Conservation (phyloP, 352 stramenopile species). For the Phytopythium montanum region DNA sequence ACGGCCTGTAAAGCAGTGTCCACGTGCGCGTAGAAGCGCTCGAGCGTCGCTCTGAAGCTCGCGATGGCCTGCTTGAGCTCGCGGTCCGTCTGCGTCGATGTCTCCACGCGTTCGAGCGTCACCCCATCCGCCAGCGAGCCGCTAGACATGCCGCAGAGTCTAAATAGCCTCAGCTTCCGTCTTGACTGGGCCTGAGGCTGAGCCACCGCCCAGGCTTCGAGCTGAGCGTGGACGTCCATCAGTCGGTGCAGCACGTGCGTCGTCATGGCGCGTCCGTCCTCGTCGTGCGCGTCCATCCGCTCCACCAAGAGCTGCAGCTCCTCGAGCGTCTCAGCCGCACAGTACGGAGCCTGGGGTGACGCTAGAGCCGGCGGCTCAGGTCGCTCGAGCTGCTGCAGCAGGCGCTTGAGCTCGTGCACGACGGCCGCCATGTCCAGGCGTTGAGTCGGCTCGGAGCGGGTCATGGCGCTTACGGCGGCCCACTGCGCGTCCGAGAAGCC, state of each 20-base stretch:
- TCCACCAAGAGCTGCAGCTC: neutral
- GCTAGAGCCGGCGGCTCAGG: too few relatives aligned
- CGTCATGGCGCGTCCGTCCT: neutral
- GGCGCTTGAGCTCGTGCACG: conserved; percentile 3
- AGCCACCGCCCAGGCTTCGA: neutral
- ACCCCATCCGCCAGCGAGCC: neutral
- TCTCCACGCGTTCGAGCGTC: neutral
- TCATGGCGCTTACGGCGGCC: conserved; percentile 10
- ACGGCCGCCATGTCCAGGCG: conserved; percentile 8
- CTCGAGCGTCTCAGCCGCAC: neutral
- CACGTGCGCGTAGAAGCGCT: neutral
- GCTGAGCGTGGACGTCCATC: neutral
- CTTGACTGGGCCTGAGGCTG: neutral
- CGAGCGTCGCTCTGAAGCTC: neutral
- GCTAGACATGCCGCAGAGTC: neutral
- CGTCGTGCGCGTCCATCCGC: neutral
- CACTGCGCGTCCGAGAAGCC: conserved; percentile 5
- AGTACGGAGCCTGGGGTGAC: neutral
- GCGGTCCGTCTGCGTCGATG: neutral
- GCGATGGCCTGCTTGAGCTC: neutral
- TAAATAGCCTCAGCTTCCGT: neutral
- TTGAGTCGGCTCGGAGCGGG: conserved; percentile 1
- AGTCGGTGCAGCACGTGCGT: conserved; percentile 1
- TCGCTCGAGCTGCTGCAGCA: neutral
- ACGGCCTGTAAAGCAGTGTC: neutral